Evolutionary conservation across 495 filamentous ascomycete species (phyloP).

Genomic region (Penicillium salamii): DNA sequence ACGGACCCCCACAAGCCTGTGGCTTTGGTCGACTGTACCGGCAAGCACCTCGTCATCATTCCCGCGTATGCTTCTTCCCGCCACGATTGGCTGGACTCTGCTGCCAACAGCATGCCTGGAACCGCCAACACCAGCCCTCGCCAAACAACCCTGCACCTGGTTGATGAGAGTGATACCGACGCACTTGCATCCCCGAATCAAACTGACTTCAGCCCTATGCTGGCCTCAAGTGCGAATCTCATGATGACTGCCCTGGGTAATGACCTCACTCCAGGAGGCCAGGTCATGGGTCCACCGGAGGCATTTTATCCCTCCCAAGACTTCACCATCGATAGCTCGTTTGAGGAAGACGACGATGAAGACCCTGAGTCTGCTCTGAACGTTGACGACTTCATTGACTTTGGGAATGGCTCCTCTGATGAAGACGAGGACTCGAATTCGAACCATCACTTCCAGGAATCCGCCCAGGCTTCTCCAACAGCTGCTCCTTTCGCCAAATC

Average conservation of each 20-base stretch:
- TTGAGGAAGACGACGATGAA: slow-evolving; percentile 57
- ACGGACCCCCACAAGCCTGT: slow-evolving; percentile 66
- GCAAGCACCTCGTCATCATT: slow-evolving; percentile 69
- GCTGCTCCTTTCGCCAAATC: slow-evolving; percentile 27
- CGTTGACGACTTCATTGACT: slow-evolving; percentile 70
- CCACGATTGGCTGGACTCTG: slow-evolving; percentile 48
- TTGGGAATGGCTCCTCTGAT: slow-evolving; percentile 59
- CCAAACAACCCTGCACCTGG: slow-evolving; percentile 43
- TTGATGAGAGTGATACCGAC: slow-evolving; percentile 53
- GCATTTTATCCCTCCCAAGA: slow-evolving; percentile 71
- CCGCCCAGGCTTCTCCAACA: slow-evolving; percentile 36
- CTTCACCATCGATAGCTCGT: slow-evolving; percentile 53
- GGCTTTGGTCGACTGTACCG: slow-evolving; percentile 65
- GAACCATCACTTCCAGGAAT: slow-evolving; percentile 39
- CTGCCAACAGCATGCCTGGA: slow-evolving; percentile 47
- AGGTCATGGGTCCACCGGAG: slow-evolving; percentile 69
- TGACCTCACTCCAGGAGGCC: slow-evolving; percentile 57
- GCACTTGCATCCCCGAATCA: slow-evolving; percentile 46
- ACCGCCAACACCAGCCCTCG: slow-evolving; percentile 55
- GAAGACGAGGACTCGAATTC: slow-evolving; percentile 37
- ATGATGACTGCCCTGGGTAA: slow-evolving; percentile 70
- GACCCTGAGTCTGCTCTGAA: slow-evolving; percentile 65
- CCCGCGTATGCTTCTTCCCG: slow-evolving; percentile 50
- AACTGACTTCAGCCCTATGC: slow-evolving; percentile 54
- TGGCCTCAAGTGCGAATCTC: slow-evolving; percentile 66